Evolutionary conservation across 805 yeast species (phyloP).

Genomic region (Torulaspora quercuum): DNA sequence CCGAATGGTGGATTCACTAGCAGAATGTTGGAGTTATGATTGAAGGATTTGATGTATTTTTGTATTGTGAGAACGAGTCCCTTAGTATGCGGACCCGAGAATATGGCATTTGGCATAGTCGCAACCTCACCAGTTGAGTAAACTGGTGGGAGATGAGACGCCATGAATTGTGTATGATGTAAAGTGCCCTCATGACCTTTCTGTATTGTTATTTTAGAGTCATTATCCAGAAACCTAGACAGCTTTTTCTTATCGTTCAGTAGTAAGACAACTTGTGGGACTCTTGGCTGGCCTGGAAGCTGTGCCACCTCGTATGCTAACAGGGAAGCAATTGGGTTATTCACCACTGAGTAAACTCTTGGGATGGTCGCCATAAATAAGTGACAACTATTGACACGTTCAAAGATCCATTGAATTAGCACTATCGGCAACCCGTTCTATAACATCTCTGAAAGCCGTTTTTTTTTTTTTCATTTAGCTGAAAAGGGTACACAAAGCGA

Average conservation of each 20-base stretch:
- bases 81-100: constrained; percentile 57
- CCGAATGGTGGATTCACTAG: constrained; percentile 76
- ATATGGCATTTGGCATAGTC: constrained; percentile 49
- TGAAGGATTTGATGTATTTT: constrained; percentile 44
- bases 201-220: constrained; percentile 37
- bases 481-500: constrained; percentile 2
- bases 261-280: constrained; percentile 43
- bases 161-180: constrained; percentile 29
- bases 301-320: constrained; percentile 48
- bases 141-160: constrained; percentile 33
- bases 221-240: constrained; percentile 40
- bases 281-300: constrained; percentile 37
- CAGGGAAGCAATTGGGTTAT: constrained; percentile 37
- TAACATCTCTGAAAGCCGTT: neutral
- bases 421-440: no score
- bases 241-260: constrained; percentile 43
- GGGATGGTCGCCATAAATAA: constrained; percentile 28
- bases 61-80: constrained; percentile 50
- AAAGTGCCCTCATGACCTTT: constrained; percentile 22
- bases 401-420: constrained; percentile 3
- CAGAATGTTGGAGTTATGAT: constrained; percentile 50
- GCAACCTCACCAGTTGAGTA: constrained; percentile 33
- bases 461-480: constrained; percentile 1
- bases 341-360: constrained; percentile 44
- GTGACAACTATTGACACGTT: neutral